These are phyloP conservation scores for Croton setiger DNA, from an alignment of 441 rosid species.

Conservation along the genomic window DNA sequence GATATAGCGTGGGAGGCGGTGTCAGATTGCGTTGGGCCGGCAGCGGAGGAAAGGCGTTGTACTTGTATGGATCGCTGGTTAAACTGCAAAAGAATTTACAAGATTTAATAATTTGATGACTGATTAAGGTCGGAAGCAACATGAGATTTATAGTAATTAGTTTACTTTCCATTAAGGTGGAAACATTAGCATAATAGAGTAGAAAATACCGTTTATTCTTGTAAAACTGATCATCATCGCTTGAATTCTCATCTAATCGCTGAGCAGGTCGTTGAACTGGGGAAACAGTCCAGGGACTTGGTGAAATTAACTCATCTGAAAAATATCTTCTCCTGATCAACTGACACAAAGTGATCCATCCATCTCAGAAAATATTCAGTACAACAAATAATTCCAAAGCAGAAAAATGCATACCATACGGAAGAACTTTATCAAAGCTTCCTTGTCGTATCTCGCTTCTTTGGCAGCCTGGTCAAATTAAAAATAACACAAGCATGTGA, in stretches of 20 bases:
- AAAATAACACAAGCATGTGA: slow-evolving; percentile 14
- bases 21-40: slow-evolving; percentile 92
- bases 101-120: no score
- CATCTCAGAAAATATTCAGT: slow-evolving; percentile 9
- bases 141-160: no score
- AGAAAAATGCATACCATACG: slow-evolving; percentile 48
- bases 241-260: slow-evolving; percentile 65
- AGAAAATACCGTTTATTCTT: slow-evolving; percentile 51
- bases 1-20: slow-evolving; percentile 94
- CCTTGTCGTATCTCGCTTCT: slow-evolving; percentile 95
- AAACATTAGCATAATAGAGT: neutral
- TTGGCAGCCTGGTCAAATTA: slow-evolving; percentile 70
- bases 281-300: slow-evolving; percentile 78
- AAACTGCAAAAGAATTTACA: slow-evolving; percentile 51
- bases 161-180: no score
- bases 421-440: slow-evolving; percentile 79
- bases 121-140: no score
- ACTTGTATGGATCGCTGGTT: slow-evolving; percentile 55
- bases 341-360: slow-evolving; percentile 39
- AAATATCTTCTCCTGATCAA: slow-evolving; percentile 93
- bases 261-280: slow-evolving; percentile 53
- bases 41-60: slow-evolving; percentile 68
- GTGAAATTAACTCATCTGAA: slow-evolving; percentile 66
- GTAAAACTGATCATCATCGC: slow-evolving; percentile 67
- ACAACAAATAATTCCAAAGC: neutral